Evolutionary conservation across 768 basidiomycete species (phyloP), one percentile per base, ranked within the genome.

Genomic region (Agaricus sinodeliciosus): DNA sequence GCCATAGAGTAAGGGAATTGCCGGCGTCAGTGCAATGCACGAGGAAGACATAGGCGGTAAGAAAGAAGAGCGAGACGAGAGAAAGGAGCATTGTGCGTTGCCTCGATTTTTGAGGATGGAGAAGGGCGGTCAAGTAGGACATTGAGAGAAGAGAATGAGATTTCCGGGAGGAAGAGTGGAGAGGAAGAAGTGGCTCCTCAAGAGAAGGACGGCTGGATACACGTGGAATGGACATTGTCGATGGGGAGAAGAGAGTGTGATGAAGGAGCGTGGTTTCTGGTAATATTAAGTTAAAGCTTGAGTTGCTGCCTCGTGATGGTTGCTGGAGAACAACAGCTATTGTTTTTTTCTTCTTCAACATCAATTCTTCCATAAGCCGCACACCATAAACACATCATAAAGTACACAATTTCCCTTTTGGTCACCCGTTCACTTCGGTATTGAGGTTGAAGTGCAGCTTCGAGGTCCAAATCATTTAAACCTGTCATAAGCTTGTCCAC

Each of bases 21-120:
- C 72, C 65, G 44, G 73, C 53, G 49, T 76, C 63, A 12, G 77
- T 63, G 47, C 67, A 69, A 36, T 76, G 73, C 46, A 78, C 62
- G 60, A 84, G 71, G 56, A 84, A 69, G 48, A 85, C 67, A 68
- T 81, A 87, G 49, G 70, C 71, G 36, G 78, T 73, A 57, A 85
- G 66, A 27, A 70, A 60, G 49, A 80, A 49, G 59, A 85, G 72
- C 56, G 71, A 62, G 62, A 79, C 46, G 60, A 86, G 73, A 8
- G 78, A 78, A 58, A 85, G 48, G 57, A 84, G 64, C 3, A 79
- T 77, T 3, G 79, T 75, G 50, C 79, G 73, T 41, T 80, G 74
- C 59, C 74, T 78, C 25, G 71, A 59, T 60, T 80, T 81, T 57
- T 75, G 66, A 12, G 73, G 71, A 34, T 72, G 64, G 26, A 74